Conservation (phyloP, 768 basidiomycete genomes). For the Pleurotus cornucopiae region DNA sequence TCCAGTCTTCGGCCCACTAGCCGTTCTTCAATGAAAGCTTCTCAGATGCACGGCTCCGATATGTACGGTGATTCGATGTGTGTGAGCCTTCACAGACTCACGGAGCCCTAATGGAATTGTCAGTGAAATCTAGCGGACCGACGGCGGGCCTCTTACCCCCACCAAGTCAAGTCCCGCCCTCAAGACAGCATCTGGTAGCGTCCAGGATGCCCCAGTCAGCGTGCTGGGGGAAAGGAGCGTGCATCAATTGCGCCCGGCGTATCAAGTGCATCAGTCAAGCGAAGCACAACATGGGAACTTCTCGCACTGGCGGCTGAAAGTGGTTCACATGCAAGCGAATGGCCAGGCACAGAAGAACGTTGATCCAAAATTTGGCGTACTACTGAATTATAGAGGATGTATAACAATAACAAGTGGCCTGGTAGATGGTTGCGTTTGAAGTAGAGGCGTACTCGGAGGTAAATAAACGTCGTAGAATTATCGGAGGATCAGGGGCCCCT, state of each 20-base stretch:
- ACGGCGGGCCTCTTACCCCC: background rate
- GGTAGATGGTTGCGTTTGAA: background rate
- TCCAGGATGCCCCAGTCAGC: background rate
- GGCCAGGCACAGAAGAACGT: slow-evolving; percentile 14
- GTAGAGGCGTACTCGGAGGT: background rate
- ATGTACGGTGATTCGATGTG: background rate
- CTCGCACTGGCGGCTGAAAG: slow-evolving; percentile 1
- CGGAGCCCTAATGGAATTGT: background rate
- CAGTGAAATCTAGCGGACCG: background rate
- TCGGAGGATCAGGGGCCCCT: slow-evolving; percentile 5
- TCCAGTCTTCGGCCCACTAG: no score
- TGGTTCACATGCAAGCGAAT: slow-evolving; percentile 10
- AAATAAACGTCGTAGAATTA: background rate
- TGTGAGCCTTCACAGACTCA: background rate
- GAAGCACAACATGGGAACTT: background rate
- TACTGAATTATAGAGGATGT: background rate
- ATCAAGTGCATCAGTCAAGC: background rate
- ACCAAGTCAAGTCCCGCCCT: no score
- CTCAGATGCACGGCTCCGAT: background rate
- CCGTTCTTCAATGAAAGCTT: no score
- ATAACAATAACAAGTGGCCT: background rate
- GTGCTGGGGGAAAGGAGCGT: background rate
- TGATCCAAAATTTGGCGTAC: background rate
- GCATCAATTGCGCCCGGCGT: background rate
- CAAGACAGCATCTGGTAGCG: background rate